Conservation (phyloP, 2,329 filamentous ascomycete species). For the Aspergillus glaucus region DNA sequence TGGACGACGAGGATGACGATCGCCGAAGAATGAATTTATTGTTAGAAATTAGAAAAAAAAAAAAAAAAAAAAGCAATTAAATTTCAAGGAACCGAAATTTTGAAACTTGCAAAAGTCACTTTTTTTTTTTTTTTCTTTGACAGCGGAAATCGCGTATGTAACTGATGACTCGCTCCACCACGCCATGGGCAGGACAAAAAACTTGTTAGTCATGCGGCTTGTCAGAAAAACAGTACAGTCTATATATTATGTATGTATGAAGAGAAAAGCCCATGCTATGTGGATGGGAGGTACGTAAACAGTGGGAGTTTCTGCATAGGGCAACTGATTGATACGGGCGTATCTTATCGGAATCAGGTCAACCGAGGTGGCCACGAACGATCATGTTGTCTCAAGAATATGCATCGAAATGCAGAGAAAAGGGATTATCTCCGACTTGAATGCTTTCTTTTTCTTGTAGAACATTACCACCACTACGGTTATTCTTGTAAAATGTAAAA, state of each 20-base stretch:
- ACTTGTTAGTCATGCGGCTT: not conserved
- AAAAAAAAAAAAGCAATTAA: not conserved
- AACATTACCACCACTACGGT: too few species aligned
- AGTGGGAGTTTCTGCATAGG: not conserved
- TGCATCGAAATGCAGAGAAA: not conserved
- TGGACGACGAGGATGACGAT: not conserved
- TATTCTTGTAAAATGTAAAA: too few species aligned
- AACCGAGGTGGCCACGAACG: not conserved
- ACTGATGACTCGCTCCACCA: too few species aligned
- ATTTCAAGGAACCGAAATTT: not conserved
- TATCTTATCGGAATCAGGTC: not conserved
- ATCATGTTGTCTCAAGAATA: not conserved
- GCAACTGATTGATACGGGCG: not conserved
- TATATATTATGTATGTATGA: too few species aligned
- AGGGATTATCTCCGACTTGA: not conserved
- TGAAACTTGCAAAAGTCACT: not conserved
- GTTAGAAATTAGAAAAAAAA: too few species aligned
- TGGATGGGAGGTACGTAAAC: not conserved
- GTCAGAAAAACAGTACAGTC: not conserved
- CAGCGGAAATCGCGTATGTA: not conserved
- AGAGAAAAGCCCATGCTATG: not conserved
- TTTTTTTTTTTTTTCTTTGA: conserved; percentile 1
- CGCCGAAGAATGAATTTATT: not conserved
- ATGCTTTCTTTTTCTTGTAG: too few species aligned
- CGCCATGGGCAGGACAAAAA: not conserved